A percentile compares a stretch with the other conserved stretches of the same genome.
Conservation (phyloP, 495 filamentous ascomycete species). For the Aspergillus nidulans region DNA sequence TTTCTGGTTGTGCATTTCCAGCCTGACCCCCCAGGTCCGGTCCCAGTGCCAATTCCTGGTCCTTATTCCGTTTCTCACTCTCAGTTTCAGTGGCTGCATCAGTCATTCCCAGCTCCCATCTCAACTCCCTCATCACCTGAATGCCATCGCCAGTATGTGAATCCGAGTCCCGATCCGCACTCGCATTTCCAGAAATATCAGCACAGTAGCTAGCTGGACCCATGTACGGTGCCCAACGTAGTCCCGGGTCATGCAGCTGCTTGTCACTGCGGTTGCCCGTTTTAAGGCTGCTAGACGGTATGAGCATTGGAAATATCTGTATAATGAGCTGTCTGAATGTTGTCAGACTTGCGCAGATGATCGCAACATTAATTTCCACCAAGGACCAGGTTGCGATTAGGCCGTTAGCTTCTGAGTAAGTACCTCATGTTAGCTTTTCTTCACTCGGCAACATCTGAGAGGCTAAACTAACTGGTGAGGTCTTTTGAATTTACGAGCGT, state of each 20-base stretch:
- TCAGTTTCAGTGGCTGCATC: background rate
- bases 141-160: conserved; percentile 20
- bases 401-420: conserved; percentile 37
- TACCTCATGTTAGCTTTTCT: no score
- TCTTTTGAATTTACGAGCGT: conserved; percentile 10
- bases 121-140: conserved; percentile 31
- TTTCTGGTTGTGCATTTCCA: background rate
- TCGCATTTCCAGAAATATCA: conserved; percentile 17
- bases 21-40: background rate
- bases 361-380: conserved; percentile 75
- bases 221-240: conserved; percentile 8
- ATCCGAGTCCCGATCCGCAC: background rate
- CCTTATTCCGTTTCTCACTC: background rate
- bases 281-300: conserved; percentile 19
- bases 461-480: conserved; percentile 17
- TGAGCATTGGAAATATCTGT: conserved; percentile 55
- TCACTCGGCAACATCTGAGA: background rate
- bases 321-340: conserved; percentile 74
- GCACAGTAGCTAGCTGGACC: conserved; percentile 25
- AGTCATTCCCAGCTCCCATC: conserved; percentile 12
- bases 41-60: background rate
- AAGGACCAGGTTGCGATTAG: conserved; percentile 65
- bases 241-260: background rate
- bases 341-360: conserved; percentile 80
- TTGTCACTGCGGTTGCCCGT: conserved; percentile 18